phyloP scores from a whole-genome alignment of 768 basidiomycete species.

The Lactarius quietus region DNA sequence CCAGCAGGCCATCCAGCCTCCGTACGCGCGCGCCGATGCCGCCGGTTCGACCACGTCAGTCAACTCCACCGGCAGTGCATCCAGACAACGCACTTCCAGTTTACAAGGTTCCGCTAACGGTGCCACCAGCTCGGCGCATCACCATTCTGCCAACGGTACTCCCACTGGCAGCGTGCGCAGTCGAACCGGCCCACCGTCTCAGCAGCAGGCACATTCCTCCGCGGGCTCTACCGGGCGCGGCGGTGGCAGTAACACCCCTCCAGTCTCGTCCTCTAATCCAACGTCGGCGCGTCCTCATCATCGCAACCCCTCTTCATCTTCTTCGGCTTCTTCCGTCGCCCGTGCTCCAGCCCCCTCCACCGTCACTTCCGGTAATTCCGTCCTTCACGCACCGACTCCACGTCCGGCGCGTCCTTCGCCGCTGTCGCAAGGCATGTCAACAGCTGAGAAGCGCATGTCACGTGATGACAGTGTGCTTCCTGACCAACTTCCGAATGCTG shows the following conservation, averaged over 20 bases:
- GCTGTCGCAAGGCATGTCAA: constrained; percentile 62
- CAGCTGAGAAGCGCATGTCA: constrained; percentile 72
- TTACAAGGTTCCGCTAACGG: constrained; percentile 55
- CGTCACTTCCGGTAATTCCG: constrained; percentile 36
- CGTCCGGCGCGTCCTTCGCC: constrained; percentile 52
- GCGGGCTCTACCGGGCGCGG: constrained; percentile 9
- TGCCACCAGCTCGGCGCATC: constrained; percentile 31
- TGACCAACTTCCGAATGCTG: constrained; percentile 33
- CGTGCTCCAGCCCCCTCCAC: constrained; percentile 31
- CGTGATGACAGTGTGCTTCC: constrained; percentile 69
- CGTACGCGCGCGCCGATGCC: constrained; percentile 76
- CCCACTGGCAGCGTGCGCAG: constrained; percentile 25
- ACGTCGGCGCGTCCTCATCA: constrained; percentile 39
- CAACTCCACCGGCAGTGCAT: constrained; percentile 53
- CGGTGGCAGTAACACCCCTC: constrained; percentile 6
- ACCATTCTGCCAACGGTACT: constrained; percentile 27
- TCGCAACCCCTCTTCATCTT: constrained; percentile 46
- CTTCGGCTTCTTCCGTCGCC: constrained; percentile 39
- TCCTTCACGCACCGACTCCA: constrained; percentile 30
- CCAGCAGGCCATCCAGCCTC: constrained; percentile 55
- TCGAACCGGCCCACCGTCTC: constrained; percentile 25
- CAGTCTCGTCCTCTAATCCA: constrained; percentile 26
- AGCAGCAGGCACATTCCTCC: constrained; percentile 21
- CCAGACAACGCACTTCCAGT: constrained; percentile 68
- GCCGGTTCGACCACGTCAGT: constrained; percentile 77